Evolutionary conservation across 495 filamentous ascomycete genomes (phyloP).

Genomic region (Penicillium parvum): DNA sequence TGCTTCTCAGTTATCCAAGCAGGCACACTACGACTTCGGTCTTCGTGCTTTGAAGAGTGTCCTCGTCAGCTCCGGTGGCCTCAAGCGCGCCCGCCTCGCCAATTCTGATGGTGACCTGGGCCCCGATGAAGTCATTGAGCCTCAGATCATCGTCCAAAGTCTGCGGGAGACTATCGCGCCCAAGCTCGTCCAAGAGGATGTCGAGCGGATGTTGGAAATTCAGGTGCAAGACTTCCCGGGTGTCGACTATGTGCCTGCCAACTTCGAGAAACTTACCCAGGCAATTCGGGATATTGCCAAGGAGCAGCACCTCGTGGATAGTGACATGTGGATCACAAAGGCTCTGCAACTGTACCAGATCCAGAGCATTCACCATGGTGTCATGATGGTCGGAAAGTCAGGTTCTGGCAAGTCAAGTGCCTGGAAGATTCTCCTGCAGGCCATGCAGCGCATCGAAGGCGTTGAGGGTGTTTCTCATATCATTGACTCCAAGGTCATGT

Average conservation of each 20-base stretch:
- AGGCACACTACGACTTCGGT: conserved; percentile 98
- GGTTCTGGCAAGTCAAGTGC: conserved; percentile 92
- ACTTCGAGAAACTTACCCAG: conserved; percentile 68
- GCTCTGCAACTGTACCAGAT: conserved; percentile 95
- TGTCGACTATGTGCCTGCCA: conserved; percentile 86
- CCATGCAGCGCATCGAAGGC: conserved; percentile 82
- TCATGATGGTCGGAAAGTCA: conserved; percentile 99
- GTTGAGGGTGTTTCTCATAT: conserved; percentile 94
- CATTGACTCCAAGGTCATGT: conserved; percentile 99
- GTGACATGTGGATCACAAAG: conserved; percentile 94
- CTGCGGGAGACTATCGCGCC: conserved; percentile 97
- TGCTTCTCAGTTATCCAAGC: conserved; percentile 73
- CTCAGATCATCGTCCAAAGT: conserved; percentile 98
- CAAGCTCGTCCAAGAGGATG: conserved; percentile 88
- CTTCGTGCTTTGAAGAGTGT: conserved; percentile 97
- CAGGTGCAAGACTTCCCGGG: conserved; percentile 87
- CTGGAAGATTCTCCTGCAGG: conserved; percentile 92
- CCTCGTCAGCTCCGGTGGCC: conserved; percentile 89
- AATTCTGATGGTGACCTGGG: conserved; percentile 52
- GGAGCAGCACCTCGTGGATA: conserved; percentile 80
- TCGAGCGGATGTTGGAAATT: conserved; percentile 78
- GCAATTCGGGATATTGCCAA: conserved; percentile 78
- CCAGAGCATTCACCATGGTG: conserved; percentile 94
- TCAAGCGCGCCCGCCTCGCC: conserved; percentile 80
- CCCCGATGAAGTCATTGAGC: conserved; percentile 74